Evolutionary conservation across 2,329 filamentous ascomycete species (phyloP).

Genomic region (Stemphylium beticola): DNA sequence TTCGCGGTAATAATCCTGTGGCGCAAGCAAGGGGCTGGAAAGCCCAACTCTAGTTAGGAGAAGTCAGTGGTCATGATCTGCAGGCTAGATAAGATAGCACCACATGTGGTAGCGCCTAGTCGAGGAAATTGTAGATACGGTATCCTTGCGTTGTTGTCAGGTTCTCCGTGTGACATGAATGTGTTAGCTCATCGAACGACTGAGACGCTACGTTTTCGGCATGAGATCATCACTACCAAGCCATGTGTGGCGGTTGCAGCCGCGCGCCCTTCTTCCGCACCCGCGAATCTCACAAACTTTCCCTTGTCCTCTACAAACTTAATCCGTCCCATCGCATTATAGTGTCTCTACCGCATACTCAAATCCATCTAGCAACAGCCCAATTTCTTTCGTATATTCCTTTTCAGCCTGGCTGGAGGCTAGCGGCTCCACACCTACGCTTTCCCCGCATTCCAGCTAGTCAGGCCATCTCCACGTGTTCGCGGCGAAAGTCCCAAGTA

Average conservation of each 20-base stretch:
- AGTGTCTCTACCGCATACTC: background rate
- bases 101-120: too few relatives aligned
- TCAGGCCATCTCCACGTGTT: slow-evolving; percentile 21
- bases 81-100: too few relatives aligned
- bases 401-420: background rate
- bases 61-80: too few relatives aligned
- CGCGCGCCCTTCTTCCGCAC: slow-evolving; percentile 3
- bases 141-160: too few relatives aligned
- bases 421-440: slow-evolving; percentile 7
- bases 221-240: slow-evolving; percentile 9
- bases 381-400: background rate
- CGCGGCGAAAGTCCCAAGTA: slow-evolving; percentile 12
- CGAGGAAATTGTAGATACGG: background rate
- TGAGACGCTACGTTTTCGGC: background rate
- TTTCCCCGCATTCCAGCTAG: slow-evolving; percentile 16
- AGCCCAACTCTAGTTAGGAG: too few relatives aligned
- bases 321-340: background rate
- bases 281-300: background rate
- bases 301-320: background rate
- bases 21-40: too few relatives aligned
- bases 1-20: background rate
- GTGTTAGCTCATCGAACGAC: background rate
- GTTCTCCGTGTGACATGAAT: background rate
- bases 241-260: slow-evolving; percentile 7
- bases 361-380: background rate